Conservation (phyloP, 2,329 filamentous ascomycete species). For the Penicillium sp. region DNA sequence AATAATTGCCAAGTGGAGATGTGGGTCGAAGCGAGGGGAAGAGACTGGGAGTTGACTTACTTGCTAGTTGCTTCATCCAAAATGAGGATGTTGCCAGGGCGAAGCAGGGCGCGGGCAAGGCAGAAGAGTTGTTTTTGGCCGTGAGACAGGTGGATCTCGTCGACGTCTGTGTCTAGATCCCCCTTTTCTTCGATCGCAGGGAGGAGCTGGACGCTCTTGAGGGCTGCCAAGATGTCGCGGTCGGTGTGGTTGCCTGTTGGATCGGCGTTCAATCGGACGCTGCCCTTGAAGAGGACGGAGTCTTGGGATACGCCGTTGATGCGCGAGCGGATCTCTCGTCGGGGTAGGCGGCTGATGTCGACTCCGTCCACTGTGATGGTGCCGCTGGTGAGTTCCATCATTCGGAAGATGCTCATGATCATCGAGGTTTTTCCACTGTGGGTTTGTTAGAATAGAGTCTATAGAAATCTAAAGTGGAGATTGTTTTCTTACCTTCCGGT, state of each 20-base stretch:
- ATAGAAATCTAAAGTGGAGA: background rate
- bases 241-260: constrained; percentile 36
- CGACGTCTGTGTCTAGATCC: constrained; percentile 45
- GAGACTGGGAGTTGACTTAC: constrained; percentile 19
- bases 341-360: constrained; percentile 41
- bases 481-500: constrained; percentile 36
- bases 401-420: constrained; percentile 44
- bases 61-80: constrained; percentile 48
- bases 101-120: constrained; percentile 59
- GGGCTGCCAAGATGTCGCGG: constrained; percentile 36
- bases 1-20: background rate
- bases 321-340: constrained; percentile 41
- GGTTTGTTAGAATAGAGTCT: constrained; percentile 1
- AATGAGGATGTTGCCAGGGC: constrained; percentile 45
- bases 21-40: constrained; percentile 14
- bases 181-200: constrained; percentile 41
- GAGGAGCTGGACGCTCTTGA: constrained; percentile 42
- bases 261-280: constrained; percentile 42
- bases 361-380: constrained; percentile 46
- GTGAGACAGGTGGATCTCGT: constrained; percentile 52
- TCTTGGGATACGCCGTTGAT: constrained; percentile 49
- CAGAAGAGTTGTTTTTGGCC: constrained; percentile 67
- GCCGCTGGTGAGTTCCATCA: constrained; percentile 44
- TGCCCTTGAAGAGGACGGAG: constrained; percentile 44
- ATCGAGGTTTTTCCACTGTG: constrained; percentile 47